phyloP scores from a whole-genome alignment of 306 rosid genomes.

The Citrullus colocynthis region DNA sequence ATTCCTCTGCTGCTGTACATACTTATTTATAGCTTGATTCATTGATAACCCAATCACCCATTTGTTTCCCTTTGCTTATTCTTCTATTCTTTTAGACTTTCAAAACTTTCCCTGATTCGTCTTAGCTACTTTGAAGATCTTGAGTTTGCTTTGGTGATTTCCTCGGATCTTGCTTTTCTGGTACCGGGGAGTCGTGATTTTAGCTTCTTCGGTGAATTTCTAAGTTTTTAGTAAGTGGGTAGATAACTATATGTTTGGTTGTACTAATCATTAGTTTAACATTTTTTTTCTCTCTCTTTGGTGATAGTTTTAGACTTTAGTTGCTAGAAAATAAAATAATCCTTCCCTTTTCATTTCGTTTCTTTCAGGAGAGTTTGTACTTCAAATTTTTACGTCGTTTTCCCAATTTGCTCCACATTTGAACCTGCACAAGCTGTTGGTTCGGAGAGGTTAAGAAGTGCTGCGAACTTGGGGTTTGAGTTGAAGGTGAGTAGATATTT shows the following conservation, averaged over 20 bases:
- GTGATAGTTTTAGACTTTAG: background rate
- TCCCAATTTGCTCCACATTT: background rate
- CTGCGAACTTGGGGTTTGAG: background rate
- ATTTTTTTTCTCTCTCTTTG: no score
- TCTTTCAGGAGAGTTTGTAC: background rate
- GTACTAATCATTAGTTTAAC: background rate
- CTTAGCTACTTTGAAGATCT: background rate
- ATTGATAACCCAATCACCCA: background rate
- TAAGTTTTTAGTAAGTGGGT: background rate
- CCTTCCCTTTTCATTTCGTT: background rate
- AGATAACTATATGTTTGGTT: background rate
- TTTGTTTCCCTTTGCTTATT: background rate
- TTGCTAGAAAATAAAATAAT: background rate
- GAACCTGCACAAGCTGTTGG: background rate
- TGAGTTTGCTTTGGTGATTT: background rate
- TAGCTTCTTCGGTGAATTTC: background rate
- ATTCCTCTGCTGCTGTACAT: background rate
- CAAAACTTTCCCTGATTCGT: background rate
- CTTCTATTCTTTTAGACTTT: background rate
- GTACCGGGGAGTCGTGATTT: background rate
- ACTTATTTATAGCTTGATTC: background rate
- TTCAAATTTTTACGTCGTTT: background rate
- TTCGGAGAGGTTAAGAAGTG: background rate
- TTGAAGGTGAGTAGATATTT: background rate
- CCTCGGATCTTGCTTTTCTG: background rate